Conservation (phyloP, 2,329 filamentous ascomycete genomes). For the Colletotrichum liaoningense region DNA sequence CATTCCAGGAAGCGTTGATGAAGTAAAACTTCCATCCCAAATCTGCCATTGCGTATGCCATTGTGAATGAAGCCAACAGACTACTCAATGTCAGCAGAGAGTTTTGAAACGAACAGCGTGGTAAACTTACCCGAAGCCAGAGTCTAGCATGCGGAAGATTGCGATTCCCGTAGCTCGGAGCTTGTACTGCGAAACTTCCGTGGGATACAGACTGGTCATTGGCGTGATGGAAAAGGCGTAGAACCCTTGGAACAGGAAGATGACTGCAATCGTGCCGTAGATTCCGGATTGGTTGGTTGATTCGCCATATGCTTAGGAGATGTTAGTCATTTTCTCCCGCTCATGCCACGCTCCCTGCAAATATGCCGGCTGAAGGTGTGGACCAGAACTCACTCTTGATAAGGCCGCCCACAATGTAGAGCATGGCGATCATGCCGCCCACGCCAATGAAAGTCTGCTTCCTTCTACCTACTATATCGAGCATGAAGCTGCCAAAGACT, state of each 20-base stretch:
- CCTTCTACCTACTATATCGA: constrained; percentile 47
- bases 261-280: constrained; percentile 51
- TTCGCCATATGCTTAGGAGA: constrained; percentile 41
- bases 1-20: constrained; percentile 44
- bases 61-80: constrained; percentile 42
- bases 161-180: constrained; percentile 46
- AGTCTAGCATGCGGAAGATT: constrained; percentile 43
- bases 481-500: constrained; percentile 46
- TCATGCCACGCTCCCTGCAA: neutral
- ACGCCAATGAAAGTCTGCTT: constrained; percentile 43
- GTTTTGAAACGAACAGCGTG: neutral
- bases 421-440: constrained; percentile 39
- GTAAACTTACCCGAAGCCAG: constrained; percentile 42
- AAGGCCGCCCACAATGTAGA: constrained; percentile 41
- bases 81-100: constrained; percentile 26
- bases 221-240: constrained; percentile 48
- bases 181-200: constrained; percentile 46
- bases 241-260: constrained; percentile 48
- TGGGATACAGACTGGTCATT: constrained; percentile 47
- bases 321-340: constrained; percentile 44
- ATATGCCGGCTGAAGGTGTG: neutral
- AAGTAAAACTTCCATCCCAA: constrained; percentile 47
- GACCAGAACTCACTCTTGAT: constrained; percentile 38
- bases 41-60: constrained; percentile 44
- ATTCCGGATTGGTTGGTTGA: constrained; percentile 44